Percentiles rank a stretch among this genome's conserved stretches.
phyloP scores from a whole-genome alignment of 306 rosid genomes.

The Prunus dulcis region DNA sequence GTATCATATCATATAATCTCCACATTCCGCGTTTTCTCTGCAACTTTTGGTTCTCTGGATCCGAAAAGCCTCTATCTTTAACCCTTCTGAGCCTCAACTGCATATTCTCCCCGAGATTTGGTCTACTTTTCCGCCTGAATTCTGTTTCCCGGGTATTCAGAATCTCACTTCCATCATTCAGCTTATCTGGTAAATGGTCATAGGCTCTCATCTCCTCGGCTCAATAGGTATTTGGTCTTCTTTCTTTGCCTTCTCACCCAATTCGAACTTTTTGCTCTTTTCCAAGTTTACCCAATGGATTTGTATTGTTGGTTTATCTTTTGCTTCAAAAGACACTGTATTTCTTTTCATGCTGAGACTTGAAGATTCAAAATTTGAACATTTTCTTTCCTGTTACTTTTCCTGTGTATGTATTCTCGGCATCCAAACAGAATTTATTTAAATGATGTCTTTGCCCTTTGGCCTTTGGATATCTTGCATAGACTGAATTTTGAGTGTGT shows the following conservation, averaged over 20 bases:
- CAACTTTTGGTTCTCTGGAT: neutral
- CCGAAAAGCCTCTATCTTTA: neutral
- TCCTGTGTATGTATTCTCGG: neutral
- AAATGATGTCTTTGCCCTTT: neutral
- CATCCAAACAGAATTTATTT: neutral
- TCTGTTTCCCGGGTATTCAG: neutral
- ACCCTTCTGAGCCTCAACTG: neutral
- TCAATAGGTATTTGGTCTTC: neutral
- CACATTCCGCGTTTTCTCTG: neutral
- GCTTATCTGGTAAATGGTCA: neutral
- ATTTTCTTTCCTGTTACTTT: too few species aligned
- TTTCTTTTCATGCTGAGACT: too few species aligned
- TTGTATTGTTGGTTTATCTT: neutral
- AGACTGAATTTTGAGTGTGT: neutral
- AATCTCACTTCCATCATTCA: neutral
- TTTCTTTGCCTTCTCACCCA: neutral
- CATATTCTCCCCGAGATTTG: neutral
- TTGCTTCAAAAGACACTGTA: too few species aligned
- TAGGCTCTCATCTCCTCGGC: neutral
- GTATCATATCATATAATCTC: neutral
- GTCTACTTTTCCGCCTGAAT: neutral
- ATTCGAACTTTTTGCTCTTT: neutral
- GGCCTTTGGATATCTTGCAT: neutral
- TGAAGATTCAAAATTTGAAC: too few species aligned
- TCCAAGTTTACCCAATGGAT: neutral